Base-by-base conservation (phyloP, 2,329 filamentous ascomycete genomes). In the Tolypocladium sp. region DNA sequence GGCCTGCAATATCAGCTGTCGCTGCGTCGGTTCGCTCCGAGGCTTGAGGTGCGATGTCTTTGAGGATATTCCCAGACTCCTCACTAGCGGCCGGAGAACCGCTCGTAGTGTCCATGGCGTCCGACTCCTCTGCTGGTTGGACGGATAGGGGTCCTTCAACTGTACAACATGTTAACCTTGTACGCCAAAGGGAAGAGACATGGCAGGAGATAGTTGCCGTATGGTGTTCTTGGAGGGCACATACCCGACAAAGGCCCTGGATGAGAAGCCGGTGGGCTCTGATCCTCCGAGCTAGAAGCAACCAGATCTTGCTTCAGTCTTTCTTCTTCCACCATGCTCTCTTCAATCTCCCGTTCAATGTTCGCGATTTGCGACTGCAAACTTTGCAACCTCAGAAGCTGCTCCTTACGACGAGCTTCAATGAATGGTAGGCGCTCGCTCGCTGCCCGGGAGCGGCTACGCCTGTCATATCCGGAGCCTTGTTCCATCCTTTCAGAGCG, bases 321-420 rank as follows among this genome's bases (percentile, higher is more conserved):
- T 56, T 73, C 63, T 60, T 73, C 73, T 57, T 74, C 72, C 7
- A 65, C 63, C 53, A 70, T 61, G 33, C 73, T 73, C n/a, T 71
- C 68, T 33, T 73, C 70, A 17, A 81, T 73, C 60, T 84, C 82
- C 30, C 74, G 74, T 65, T 82, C 73, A 41, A 84, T 74, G 22
- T 73, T 75, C 25, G 73, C 71, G 27, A 80, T 72, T 65, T 82
- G 76, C 5, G 77, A 75, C 60, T 79, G 73, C 41, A 83, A 65
- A 25, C 73, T 68, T 58, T 75, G 74, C 22, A 84, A 65, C 60
- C 76, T 79, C n/a, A 75, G 71, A 59, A 77, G 73, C 63, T 82
- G 69, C 30, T 73, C 68, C 57, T 64, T 69, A 37, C 73, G 66
- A 46, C 67, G 70, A 27, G 73, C 71, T 64, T 74, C 72, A 27